Base-by-base conservation (phyloP, 2,329 filamentous ascomycete species). In the Alternaria hordeiaustralica region DNA sequence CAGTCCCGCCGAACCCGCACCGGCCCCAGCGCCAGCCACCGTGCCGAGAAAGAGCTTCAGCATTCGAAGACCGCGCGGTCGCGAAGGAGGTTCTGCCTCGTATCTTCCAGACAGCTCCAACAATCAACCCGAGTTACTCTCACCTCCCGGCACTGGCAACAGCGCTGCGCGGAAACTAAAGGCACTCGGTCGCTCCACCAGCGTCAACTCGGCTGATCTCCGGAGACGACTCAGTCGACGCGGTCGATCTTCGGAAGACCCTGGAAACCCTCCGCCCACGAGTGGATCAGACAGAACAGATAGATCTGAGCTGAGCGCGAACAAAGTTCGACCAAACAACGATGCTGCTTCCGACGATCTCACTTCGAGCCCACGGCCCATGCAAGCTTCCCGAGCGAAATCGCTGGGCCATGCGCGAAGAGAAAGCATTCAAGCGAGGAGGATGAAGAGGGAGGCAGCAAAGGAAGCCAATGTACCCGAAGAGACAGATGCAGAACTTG, bases 361-460 rank as follows among this genome's bases (percentile, higher is more conserved):
- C 50, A 66, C 75, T 45, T 58, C 75, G 57, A 71, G 77, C 69
- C 68, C 78, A 58, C 67, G 75, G 7, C 74, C 71, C 18, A 69
- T 67, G 41, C 71, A 75, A 44, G 71, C 79, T 11, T 77, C 75
- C 61, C 88, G 95, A 66, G 90, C 95, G 9, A 96, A 96, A 79
- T 97, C 94, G 5, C 86, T 97, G 21, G 93, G 94, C 3, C 94
- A 98, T 78, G 92, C 93, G 47, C 88, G 95, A 43, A 88, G 93
- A 63, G 95, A 97, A 78, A 97, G 94, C 78, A 97, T 97, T 58
- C 95, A 97, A 80, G 92, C 92, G 49, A 88, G 95, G 60, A 89
- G 95, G 57, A 87, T 90, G 59, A 87, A 89, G 56, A 87, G 92
- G 71, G 92, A 94, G 70, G 90, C 91, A 61, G 85, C 87, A 13